phyloP scores from a whole-genome alignment of 352 stramenopile genomes.

The Pseudoperonospora humuli region DNA sequence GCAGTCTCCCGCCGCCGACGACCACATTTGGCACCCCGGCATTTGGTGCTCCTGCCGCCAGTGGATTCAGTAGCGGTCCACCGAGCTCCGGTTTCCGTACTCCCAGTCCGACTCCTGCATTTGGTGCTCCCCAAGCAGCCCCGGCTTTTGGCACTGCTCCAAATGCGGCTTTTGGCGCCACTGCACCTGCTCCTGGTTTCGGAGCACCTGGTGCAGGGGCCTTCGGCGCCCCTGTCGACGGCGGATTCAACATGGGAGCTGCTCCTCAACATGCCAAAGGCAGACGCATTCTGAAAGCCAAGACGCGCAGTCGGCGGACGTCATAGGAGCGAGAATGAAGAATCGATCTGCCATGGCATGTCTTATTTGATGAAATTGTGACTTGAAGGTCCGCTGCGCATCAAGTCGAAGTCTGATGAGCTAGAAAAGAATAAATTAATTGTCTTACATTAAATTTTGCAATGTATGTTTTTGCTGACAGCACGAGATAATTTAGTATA shows the following conservation, averaged over 20 bases:
- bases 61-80: slow-evolving; percentile 28
- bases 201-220: slow-evolving; percentile 23
- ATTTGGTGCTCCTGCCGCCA: slow-evolving; percentile 20
- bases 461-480: too few species aligned
- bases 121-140: slow-evolving; percentile 9
- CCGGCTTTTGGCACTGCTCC: slow-evolving; percentile 15
- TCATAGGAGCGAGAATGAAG: slow-evolving; percentile 33
- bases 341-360: slow-evolving; percentile 26
- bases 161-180: neutral
- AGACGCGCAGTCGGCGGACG: slow-evolving; percentile 22
- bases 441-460: too few species aligned
- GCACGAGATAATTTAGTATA: too few species aligned
- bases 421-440: too few species aligned
- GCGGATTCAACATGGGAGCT: slow-evolving; percentile 61
- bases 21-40: slow-evolving; percentile 22
- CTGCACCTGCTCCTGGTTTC: slow-evolving; percentile 29
- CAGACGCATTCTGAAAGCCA: slow-evolving; percentile 59
- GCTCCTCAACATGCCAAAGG: slow-evolving; percentile 40
- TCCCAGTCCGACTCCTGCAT: slow-evolving; percentile 21
- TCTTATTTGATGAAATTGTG: slow-evolving; percentile 15
- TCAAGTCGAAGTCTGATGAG: too few species aligned
- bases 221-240: slow-evolving; percentile 31
- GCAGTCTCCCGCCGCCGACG: slow-evolving; percentile 17
- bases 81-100: slow-evolving; percentile 26
- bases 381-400: too few species aligned